A percentile compares a stretch with the other conserved stretches of the same genome.
Evolutionary conservation across 164 flowering plant genomes (phyloP).

Genomic region (Akebia trifoliata): DNA sequence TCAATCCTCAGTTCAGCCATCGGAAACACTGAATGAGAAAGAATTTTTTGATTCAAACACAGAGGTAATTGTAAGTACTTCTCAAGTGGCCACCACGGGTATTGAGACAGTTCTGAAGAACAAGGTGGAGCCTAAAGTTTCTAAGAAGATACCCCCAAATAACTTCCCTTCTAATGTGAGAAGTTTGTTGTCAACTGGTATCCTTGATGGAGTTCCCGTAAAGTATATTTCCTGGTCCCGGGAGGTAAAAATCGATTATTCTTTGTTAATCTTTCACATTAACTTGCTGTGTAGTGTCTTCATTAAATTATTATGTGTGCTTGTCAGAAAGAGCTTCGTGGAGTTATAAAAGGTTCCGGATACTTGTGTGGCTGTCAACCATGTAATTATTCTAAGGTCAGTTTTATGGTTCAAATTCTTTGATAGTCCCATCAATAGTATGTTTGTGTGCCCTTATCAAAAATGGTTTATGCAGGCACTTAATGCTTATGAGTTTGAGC

Average conservation of each 20-base stretch:
- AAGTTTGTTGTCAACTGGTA: slow-evolving; percentile 63
- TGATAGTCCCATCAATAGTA: neutral
- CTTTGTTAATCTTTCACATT: neutral
- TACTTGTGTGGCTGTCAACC: slow-evolving; percentile 71
- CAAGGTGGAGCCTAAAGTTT: slow-evolving; percentile 34
- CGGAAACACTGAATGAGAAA: slow-evolving; percentile 23
- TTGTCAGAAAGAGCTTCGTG: slow-evolving; percentile 51
- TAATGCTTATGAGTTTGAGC: slow-evolving; percentile 77
- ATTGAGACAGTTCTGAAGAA: slow-evolving; percentile 22
- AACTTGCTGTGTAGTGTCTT: neutral
- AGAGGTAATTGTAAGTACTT: slow-evolving; percentile 5
- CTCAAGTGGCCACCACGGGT: slow-evolving; percentile 19
- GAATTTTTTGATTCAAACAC: slow-evolving; percentile 24
- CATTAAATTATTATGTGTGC: neutral
- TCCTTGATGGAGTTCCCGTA: slow-evolving; percentile 74
- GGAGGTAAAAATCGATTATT: slow-evolving; percentile 39
- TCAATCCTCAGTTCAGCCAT: slow-evolving; percentile 27
- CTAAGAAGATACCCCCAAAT: slow-evolving; percentile 50
- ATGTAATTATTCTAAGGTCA: slow-evolving; percentile 57
- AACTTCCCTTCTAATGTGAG: slow-evolving; percentile 67
- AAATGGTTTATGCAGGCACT: slow-evolving; percentile 36
- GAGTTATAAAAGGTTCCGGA: slow-evolving; percentile 69
- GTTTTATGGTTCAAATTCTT: neutral
- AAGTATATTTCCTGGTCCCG: slow-evolving; percentile 56
- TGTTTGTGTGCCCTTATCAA: neutral